Conservation (phyloP, 768 basidiomycete genomes). For the Pisolithus marmoratus region DNA sequence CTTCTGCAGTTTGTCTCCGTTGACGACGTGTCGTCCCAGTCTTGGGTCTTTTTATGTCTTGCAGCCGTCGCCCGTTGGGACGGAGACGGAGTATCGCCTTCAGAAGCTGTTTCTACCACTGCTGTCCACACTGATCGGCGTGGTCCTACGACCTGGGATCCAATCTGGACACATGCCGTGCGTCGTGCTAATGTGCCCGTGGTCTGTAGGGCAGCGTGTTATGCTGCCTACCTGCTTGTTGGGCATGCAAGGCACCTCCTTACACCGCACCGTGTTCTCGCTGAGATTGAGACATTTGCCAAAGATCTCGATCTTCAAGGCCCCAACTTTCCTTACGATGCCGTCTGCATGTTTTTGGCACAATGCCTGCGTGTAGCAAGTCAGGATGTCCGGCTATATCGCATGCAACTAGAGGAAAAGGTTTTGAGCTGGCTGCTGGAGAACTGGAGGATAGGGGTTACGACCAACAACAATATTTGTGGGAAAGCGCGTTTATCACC, state of each 20-base stretch:
- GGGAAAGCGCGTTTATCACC: conserved; percentile 41
- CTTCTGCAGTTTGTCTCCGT: conserved; percentile 58
- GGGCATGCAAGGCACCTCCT: conserved; percentile 38
- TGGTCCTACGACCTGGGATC: conserved; percentile 55
- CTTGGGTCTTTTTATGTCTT: conserved; percentile 81
- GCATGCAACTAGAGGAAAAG: conserved; percentile 84
- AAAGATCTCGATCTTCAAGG: conserved; percentile 90
- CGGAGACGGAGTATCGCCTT: conserved; percentile 7
- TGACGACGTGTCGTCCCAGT: conserved; percentile 64
- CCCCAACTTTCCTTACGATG: conserved; percentile 79
- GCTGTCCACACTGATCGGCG: conserved; percentile 2
- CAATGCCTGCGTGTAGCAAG: conserved; percentile 64
- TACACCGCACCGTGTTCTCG: conserved; percentile 50
- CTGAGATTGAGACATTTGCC: conserved; percentile 72
- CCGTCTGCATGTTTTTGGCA: conserved; percentile 80
- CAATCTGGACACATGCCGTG: conserved; percentile 77
- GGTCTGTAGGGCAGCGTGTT: conserved; percentile 77
- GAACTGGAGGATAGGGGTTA: conserved; percentile 52
- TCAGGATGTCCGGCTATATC: conserved; percentile 78
- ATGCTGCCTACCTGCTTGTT: conserved; percentile 55
- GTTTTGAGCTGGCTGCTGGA: conserved; percentile 77
- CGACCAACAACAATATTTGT: conserved; percentile 33
- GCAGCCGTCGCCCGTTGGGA: conserved; percentile 63
- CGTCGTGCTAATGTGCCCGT: conserved; percentile 63
- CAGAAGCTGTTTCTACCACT: background rate